A percentile compares a stretch with the other conserved stretches of the same genome.
These are phyloP conservation scores for Nasturtium officinale DNA, from an alignment of 345 rosid species.

Conservation along the genomic window DNA sequence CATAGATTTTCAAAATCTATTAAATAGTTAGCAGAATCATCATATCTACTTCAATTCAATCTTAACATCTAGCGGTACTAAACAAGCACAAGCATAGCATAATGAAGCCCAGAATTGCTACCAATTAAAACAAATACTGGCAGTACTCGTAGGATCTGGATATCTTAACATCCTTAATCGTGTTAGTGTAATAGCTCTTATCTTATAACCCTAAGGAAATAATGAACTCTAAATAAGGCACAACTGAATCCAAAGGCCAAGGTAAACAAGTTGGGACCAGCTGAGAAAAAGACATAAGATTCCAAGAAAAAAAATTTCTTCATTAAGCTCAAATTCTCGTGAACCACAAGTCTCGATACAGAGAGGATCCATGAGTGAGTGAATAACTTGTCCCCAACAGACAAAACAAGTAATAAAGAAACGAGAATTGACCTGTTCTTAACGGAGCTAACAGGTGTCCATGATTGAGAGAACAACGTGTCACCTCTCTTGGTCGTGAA, in stretches of 20 bases:
- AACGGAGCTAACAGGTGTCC: slow-evolving; percentile 51
- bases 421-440: not conserved
- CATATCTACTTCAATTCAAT: not conserved
- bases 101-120: no score
- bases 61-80: no score
- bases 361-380: slow-evolving; percentile 65
- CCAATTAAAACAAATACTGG: not conserved
- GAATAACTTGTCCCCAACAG: slow-evolving; percentile 51
- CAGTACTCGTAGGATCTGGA: not conserved
- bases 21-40: not conserved
- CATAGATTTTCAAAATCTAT: slow-evolving; percentile 8
- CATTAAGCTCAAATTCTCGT: slow-evolving; percentile 7
- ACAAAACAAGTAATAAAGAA: not conserved
- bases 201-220: not conserved
- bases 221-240: not conserved
- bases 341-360: slow-evolving; percentile 36
- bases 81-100: no score
- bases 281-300: slow-evolving; percentile 22
- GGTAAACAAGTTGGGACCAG: slow-evolving; percentile 44
- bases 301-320: slow-evolving; percentile 20
- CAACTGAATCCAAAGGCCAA: slow-evolving; percentile 20
- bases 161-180: not conserved
- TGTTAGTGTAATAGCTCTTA: slow-evolving; percentile 11
- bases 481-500: slow-evolving; percentile 64
- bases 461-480: slow-evolving; percentile 74